Conservation (phyloP, 352 stramenopile genomes). For the Phytopythium litorale region DNA sequence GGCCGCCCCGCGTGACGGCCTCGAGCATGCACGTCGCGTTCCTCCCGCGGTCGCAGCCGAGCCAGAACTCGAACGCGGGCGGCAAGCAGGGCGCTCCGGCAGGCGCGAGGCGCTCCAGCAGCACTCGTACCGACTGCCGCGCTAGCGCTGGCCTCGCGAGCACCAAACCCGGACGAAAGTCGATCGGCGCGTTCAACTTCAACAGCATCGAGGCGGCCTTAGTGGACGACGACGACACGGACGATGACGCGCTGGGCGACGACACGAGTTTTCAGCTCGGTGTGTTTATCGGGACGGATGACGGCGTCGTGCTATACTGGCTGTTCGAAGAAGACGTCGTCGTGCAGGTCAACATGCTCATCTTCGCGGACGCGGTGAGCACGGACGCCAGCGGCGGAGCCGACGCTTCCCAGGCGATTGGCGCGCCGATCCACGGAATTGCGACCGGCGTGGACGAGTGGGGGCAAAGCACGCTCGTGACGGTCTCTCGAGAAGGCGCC, state of each 20-base stretch:
- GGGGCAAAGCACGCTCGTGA: slow-evolving; percentile 69
- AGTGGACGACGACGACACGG: slow-evolving; percentile 36
- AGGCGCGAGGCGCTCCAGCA: slow-evolving; percentile 14
- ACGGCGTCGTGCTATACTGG: slow-evolving; percentile 72
- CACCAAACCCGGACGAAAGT: background rate
- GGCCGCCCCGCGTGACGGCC: slow-evolving; percentile 45
- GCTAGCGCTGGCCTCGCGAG: background rate
- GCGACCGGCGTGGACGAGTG: slow-evolving; percentile 73
- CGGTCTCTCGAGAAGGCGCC: slow-evolving; percentile 46
- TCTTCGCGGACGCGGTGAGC: slow-evolving; percentile 25
- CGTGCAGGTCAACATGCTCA: slow-evolving; percentile 63
- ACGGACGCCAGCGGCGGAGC: background rate
- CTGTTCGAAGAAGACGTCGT: slow-evolving; percentile 54
- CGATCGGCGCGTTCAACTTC: background rate
- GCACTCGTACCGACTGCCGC: slow-evolving; percentile 8
- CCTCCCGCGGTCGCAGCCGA: slow-evolving; percentile 61
- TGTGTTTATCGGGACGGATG: slow-evolving; percentile 65
- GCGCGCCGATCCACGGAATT: slow-evolving; percentile 46
- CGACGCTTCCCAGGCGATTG: slow-evolving; percentile 2
- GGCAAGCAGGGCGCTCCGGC: background rate
- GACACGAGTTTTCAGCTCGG: slow-evolving; percentile 41
- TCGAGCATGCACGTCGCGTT: slow-evolving; percentile 59
- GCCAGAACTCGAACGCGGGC: slow-evolving; percentile 45
- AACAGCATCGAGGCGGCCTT: slow-evolving; percentile 8
- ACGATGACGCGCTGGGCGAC: background rate